phyloP scores from a whole-genome alignment of 2,329 filamentous ascomycete genomes.

The Fusarium sp. region DNA sequence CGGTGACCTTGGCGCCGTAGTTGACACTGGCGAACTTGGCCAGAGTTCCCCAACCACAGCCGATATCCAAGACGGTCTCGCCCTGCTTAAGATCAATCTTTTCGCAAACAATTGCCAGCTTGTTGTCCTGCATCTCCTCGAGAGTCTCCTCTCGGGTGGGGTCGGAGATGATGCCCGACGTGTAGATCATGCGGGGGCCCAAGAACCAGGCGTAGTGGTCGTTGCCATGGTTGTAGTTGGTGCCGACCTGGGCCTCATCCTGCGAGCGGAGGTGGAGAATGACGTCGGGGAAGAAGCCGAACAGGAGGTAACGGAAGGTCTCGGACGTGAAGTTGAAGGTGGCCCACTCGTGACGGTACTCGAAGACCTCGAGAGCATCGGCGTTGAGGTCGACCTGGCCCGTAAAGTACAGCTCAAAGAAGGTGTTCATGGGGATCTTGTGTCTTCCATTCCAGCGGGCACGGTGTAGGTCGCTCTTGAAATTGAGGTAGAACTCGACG shows the following conservation, averaged over 20 bases:
- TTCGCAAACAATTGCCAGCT: constrained; percentile 91
- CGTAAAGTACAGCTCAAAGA: constrained; percentile 95
- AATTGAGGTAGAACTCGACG: constrained; percentile 87
- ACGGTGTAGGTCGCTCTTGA: constrained; percentile 69
- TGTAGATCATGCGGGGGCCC: constrained; percentile 97
- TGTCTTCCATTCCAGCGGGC: constrained; percentile 77
- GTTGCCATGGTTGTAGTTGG: constrained; percentile 94
- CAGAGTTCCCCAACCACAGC: constrained; percentile 95
- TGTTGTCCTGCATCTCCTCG: constrained; percentile 97
- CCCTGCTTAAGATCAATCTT: constrained; percentile 86
- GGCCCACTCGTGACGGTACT: constrained; percentile 95
- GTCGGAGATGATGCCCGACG: constrained; percentile 89
- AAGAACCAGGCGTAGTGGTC: constrained; percentile 98
- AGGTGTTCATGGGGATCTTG: constrained; percentile 88
- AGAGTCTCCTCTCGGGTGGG: constrained; percentile 86
- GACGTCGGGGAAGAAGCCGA: constrained; percentile 85
- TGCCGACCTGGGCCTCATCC: constrained; percentile 95
- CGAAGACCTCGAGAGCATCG: constrained; percentile 84
- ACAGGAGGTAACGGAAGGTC: constrained; percentile 85
- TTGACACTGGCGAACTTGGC: constrained; percentile 90
- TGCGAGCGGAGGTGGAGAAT: constrained; percentile 90
- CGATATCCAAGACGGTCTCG: constrained; percentile 88
- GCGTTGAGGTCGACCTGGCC: constrained; percentile 93
- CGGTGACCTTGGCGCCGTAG: constrained; percentile 85
- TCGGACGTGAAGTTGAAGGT: constrained; percentile 87